phyloP scores from a whole-genome alignment of 208 protist species.

The Acanthamoeba triangularis region DNA sequence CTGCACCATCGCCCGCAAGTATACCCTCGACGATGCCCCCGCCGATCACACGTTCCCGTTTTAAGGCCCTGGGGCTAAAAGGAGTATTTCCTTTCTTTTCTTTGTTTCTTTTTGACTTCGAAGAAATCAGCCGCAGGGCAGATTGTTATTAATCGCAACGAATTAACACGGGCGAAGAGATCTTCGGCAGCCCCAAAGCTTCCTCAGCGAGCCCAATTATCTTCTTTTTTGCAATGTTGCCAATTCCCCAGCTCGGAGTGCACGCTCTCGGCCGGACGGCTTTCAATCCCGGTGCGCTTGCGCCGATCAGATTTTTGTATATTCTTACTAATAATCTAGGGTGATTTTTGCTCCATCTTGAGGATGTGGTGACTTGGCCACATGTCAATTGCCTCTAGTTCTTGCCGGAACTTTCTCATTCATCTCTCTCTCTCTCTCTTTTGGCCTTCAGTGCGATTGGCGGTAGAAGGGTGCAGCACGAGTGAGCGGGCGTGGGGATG shows the following conservation, averaged over 20 bases:
- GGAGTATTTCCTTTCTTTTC: too few species aligned
- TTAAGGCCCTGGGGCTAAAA: too few species aligned
- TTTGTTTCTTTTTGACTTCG: too few species aligned
- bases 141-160: too few species aligned
- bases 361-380: too few species aligned
- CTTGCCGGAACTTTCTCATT: background rate
- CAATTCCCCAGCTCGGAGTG: background rate
- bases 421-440: too few species aligned
- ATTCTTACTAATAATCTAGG: background rate
- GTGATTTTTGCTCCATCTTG: background rate
- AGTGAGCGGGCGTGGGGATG: background rate
- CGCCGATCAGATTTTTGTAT: background rate
- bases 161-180: too few species aligned
- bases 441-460: slow-evolving; percentile 5
- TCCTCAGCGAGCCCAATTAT: too few species aligned
- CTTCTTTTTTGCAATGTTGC: background rate
- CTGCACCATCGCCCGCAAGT: slow-evolving; percentile 1
- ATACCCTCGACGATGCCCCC: background rate
- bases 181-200: too few species aligned
- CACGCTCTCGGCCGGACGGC: background rate
- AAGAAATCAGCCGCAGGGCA: too few species aligned
- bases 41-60: background rate
- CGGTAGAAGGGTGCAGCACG: background rate
- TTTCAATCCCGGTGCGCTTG: background rate
- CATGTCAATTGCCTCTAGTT: too few species aligned